Base-by-base conservation (phyloP, 768 basidiomycete species). In the Gelatoporia subvermispora region DNA sequence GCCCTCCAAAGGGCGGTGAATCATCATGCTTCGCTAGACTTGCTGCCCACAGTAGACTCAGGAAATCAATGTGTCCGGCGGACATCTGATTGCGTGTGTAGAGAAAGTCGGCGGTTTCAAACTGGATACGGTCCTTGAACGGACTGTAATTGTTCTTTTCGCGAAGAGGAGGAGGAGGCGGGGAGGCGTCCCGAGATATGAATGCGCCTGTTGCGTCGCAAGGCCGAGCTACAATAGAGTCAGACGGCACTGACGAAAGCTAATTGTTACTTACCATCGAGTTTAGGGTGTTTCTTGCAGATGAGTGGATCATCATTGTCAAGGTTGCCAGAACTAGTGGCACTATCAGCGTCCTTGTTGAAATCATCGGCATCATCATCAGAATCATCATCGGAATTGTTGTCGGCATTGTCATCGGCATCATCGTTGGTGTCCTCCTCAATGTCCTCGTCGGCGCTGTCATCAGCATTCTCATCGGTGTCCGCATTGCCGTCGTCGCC, bases 1-100 rank as follows among this genome's bases (percentile, higher is more conserved):
- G 66, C 53, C 28, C 61, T 57, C 1, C 20, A 47, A 70, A 74
- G 3, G 57, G 57, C 10, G 53, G 36, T 11, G 24, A 4, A 7
- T 39, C 52, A 20, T 45, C 50, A 35, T 53, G 37, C 13, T 15
- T 43, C 5, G 42, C 4, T 16, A 51, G 24, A 9, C 37, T 20
- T 1, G 55, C 55, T 8, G 51, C 52, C 55, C 55, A 59, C 3
- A 56, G 28, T 7, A 52, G 49, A 17, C 52, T 25, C n/a, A 56
- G 35, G 13, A 8, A 22, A 4, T 40, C 17, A 15, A 52, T 39
- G 17, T 55, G 49, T n/a, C 13, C 28, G 11, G 18, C 24, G 3
- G 63, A 56, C 51, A 60, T 60, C 40, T 65, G 45, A 3, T 28
- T 45, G 17, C 51, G 22, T 4, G 24, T 39, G 47, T 48, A 66